Evolutionary conservation across 2,329 filamentous ascomycete genomes (phyloP).

Genomic region (Cercospora sesami): DNA sequence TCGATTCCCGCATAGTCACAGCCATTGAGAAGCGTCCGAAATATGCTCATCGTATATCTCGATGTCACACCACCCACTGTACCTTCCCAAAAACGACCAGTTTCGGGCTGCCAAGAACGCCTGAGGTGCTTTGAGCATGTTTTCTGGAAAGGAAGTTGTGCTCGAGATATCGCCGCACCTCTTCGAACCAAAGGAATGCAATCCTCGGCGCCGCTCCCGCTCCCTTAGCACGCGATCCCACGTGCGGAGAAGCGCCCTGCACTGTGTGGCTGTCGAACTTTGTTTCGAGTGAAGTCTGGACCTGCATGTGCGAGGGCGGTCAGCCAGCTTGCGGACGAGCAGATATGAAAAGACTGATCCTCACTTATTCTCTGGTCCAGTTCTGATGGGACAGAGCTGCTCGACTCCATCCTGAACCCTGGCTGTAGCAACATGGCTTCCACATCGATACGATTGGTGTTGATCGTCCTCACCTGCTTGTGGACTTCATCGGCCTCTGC

Average conservation of each 20-base stretch:
- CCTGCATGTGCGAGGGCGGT: background rate
- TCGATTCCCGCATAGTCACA: background rate
- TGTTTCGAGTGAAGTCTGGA: background rate
- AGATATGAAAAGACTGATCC: background rate
- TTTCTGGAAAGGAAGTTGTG: background rate
- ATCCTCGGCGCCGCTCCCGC: background rate
- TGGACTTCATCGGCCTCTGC: constrained; percentile 4
- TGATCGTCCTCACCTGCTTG: background rate
- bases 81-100: background rate
- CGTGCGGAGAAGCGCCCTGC: background rate
- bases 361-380: background rate
- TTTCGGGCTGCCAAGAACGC: constrained; percentile 4
- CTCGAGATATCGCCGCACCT: background rate
- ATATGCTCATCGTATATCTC: background rate
- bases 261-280: background rate
- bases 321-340: background rate
- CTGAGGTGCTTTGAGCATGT: constrained; percentile 7
- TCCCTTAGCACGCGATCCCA: background rate
- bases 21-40: background rate
- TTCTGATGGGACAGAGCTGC: background rate
- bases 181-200: background rate
- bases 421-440: background rate
- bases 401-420: background rate
- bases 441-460: background rate
- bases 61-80: background rate